Evolutionary conservation across 2,329 filamentous ascomycete species (phyloP).

Genomic region (Penicillium sp.): DNA sequence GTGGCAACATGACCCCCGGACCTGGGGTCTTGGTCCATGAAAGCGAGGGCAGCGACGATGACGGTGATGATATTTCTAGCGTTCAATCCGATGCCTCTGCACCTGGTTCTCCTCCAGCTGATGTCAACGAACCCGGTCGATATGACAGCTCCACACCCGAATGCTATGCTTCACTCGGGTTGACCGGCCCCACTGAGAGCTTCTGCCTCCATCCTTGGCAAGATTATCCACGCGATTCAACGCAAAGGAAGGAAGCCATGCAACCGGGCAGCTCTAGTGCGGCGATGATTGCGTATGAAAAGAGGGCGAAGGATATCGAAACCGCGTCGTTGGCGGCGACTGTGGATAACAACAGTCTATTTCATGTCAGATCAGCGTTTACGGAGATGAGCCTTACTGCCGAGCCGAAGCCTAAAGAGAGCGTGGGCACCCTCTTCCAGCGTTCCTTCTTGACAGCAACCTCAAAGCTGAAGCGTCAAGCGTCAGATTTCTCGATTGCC

Average conservation of each 20-base stretch:
- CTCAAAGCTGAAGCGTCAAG: slow-evolving; percentile 49
- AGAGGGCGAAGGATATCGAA: slow-evolving; percentile 53
- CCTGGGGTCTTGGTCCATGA: slow-evolving; percentile 52
- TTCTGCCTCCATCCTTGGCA: slow-evolving; percentile 50
- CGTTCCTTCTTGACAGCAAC: slow-evolving; percentile 44
- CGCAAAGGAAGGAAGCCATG: slow-evolving; percentile 29
- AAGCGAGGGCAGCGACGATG: slow-evolving; percentile 45
- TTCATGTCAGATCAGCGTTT: slow-evolving; percentile 46
- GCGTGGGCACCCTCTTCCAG: slow-evolving; percentile 49
- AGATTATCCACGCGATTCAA: slow-evolving; percentile 40
- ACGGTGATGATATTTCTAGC: slow-evolving; percentile 39
- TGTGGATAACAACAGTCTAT: slow-evolving; percentile 50
- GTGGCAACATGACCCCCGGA: slow-evolving; percentile 49
- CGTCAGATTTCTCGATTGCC: slow-evolving; percentile 30
- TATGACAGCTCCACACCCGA: slow-evolving; percentile 21
- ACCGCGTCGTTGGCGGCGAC: slow-evolving; percentile 57
- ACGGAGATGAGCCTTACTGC: slow-evolving; percentile 40
- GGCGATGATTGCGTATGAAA: slow-evolving; percentile 55
- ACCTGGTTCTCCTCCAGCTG: slow-evolving; percentile 28
- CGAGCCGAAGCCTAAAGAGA: slow-evolving; percentile 43
- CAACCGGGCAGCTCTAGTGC: slow-evolving; percentile 56
- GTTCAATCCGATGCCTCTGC: slow-evolving; percentile 27
- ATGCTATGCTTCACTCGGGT: slow-evolving; percentile 19
- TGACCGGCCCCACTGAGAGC: slow-evolving; percentile 24
- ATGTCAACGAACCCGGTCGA: slow-evolving; percentile 25